Evolutionary conservation across 2,329 filamentous ascomycete genomes (phyloP), one percentile per base, ranked within the genome.

Genomic region (Pseudogymnoascus sp.): DNA sequence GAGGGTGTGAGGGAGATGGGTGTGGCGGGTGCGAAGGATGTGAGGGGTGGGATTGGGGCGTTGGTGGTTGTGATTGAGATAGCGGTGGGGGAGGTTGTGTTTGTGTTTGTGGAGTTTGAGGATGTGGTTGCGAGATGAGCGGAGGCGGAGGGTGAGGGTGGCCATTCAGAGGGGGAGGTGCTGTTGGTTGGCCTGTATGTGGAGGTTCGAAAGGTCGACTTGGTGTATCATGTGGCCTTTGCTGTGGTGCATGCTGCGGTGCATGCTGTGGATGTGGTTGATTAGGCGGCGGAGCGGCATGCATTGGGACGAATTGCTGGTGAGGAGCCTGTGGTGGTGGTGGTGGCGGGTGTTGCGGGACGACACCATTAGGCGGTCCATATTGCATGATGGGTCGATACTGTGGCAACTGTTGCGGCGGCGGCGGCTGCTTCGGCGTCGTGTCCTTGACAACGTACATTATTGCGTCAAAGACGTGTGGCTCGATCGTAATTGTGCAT

Each of bases 391-490:
- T 80, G 2, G 86, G 86, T 47, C 85, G 81, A 64, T 76, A 74
- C 65, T 71, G 70, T 47, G 67, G 66, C 31, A 69, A 67, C 53
- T 69, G 72, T 65, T 71, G 68, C 65, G 74, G 76, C 24, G 40
- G 69, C 61, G 67, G 64, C 26, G 76, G 74, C 38, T 77, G 74
- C 60, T 77, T 74, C 6, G 77, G 79, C 67, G 83, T 85, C 6
- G 82, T 79, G 62, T 89, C 86, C 70, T 89, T 89, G 64, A 91
- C 85, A 19, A 83, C 82, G 71, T 82, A 92, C 78, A 92, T 84
- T 56, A 83, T 87, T 14, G 89, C 89, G 68, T 92, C 88, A 68
- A 95, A 85, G 47, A 89, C 83, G 72, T 95, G 89, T 50, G 91
- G 91, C 73, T 93, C 90, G 65, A 93, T 85, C 21, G 85, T 88